These are phyloP conservation scores for Boletellus deceptivus DNA, from an alignment of 1,284 basidiomycete species.

Conservation along the genomic window DNA sequence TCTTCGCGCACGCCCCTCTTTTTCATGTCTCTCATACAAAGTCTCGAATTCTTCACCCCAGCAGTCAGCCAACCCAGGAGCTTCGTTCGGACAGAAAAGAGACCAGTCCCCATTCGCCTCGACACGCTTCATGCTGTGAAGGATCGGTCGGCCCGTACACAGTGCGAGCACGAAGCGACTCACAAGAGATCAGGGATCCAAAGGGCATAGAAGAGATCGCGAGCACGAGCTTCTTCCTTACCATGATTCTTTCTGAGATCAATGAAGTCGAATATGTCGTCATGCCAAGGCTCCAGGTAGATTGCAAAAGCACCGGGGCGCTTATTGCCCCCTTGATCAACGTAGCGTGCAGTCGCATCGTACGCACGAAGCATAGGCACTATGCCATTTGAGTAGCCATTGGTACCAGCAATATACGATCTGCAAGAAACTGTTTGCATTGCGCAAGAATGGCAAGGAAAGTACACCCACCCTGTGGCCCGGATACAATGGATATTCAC, in stretches of 20 bases:
- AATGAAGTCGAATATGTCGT: slow-evolving; percentile 97
- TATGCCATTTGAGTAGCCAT: slow-evolving; percentile 98
- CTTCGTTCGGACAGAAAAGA: slow-evolving; percentile 97
- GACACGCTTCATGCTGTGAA: slow-evolving; percentile 84
- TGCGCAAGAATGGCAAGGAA: slow-evolving; percentile 18
- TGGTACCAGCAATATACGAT: slow-evolving; percentile 91
- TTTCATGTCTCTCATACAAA: slow-evolving; percentile 90
- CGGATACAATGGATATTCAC: slow-evolving; percentile 97
- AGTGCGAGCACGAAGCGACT: slow-evolving; percentile 30
- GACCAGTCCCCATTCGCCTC: slow-evolving; percentile 90
- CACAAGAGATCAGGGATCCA: slow-evolving; percentile 98
- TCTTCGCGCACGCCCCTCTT: slow-evolving; percentile 86
- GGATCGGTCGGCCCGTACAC: background rate
- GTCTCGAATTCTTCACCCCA: slow-evolving; percentile 91
- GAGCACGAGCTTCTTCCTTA: slow-evolving; percentile 96
- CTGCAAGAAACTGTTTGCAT: slow-evolving; percentile 35
- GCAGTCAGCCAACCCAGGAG: slow-evolving; percentile 87
- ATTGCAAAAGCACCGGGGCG: slow-evolving; percentile 98
- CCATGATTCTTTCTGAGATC: slow-evolving; percentile 99
- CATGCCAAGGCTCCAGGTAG: slow-evolving; percentile 97
- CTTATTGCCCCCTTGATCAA: slow-evolving; percentile 99
- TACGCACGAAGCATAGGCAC: slow-evolving; percentile 99
- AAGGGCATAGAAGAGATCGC: slow-evolving; percentile 97
- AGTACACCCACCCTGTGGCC: slow-evolving; percentile 75
- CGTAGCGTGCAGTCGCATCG: slow-evolving; percentile 98